Evolutionary conservation across 2,329 filamentous ascomycete genomes (phyloP).

Genomic region (Diaporthe nobilis): DNA sequence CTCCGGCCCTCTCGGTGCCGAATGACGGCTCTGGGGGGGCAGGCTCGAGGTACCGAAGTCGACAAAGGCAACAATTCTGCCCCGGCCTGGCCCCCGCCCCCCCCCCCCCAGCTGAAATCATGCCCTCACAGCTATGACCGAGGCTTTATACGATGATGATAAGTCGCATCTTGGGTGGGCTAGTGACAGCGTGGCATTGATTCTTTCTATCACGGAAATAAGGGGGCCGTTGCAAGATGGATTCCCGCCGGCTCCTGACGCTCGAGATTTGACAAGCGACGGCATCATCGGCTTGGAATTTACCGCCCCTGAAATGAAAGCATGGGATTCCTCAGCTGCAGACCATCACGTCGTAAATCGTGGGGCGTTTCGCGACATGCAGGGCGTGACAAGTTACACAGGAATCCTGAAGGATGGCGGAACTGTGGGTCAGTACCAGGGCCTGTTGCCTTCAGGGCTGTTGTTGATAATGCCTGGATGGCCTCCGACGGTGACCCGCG

Average conservation of each 20-base stretch:
- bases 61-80: not conserved
- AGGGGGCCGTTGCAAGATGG: not conserved
- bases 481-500: not conserved
- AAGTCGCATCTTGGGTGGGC: not conserved
- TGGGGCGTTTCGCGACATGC: not conserved
- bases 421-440: not conserved
- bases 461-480: conserved; percentile 3
- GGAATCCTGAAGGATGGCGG: not conserved
- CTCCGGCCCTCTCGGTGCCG: not conserved
- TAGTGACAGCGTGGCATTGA: not conserved
- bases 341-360: not conserved
- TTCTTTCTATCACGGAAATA: not conserved
- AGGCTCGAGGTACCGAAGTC: no score
- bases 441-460: not conserved
- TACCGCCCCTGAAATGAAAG: not conserved
- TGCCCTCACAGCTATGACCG: not conserved
- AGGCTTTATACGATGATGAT: not conserved
- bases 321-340: not conserved
- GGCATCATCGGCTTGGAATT: not conserved
- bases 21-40: not conserved
- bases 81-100: not conserved
- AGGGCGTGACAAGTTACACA: not conserved
- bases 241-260: not conserved
- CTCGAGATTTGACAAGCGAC: not conserved
- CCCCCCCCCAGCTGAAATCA: not conserved